Percentiles rank a stretch among this genome's conserved stretches.
phyloP scores from a whole-genome alignment of 768 basidiomycete species.

The Erythrobasidium yunnanense region DNA sequence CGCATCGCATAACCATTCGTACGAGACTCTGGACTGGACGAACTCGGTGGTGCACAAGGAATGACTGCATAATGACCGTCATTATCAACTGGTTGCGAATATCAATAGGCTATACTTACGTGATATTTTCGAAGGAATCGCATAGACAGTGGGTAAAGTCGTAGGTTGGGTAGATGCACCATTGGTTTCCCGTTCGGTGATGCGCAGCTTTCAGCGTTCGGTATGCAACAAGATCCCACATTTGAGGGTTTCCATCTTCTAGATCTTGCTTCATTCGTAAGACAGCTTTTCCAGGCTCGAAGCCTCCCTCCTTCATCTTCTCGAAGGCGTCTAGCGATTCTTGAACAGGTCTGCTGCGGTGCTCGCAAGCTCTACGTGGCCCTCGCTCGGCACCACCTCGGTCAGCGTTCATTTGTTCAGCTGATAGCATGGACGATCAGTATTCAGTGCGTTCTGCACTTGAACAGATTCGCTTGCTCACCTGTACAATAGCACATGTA shows the following conservation, averaged over 20 bases:
- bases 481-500: constrained; percentile 95
- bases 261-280: constrained; percentile 97
- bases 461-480: constrained; percentile 47
- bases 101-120: constrained; percentile 52
- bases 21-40: constrained; percentile 85
- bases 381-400: constrained; percentile 73
- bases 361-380: constrained; percentile 69
- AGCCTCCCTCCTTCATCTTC: constrained; percentile 81
- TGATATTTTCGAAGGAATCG: constrained; percentile 97
- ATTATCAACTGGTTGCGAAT: background rate
- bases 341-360: constrained; percentile 69
- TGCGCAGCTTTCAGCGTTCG: constrained; percentile 81
- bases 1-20: constrained; percentile 98
- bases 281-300: constrained; percentile 80
- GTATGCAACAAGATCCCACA: constrained; percentile 99
- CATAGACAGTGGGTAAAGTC: constrained; percentile 97
- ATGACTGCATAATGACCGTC: constrained; percentile 51
- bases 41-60: constrained; percentile 95
- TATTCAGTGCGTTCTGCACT: too few relatives aligned
- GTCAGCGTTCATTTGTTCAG: constrained; percentile 80
- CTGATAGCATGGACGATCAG: constrained; percentile 46
- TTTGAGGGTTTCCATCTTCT: constrained; percentile 83
- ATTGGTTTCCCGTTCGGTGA: constrained; percentile 81
- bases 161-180: constrained; percentile 97
- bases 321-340: constrained; percentile 83